Conservation (phyloP, 2,329 filamentous ascomycete genomes). For the Aspergillus sp. region DNA sequence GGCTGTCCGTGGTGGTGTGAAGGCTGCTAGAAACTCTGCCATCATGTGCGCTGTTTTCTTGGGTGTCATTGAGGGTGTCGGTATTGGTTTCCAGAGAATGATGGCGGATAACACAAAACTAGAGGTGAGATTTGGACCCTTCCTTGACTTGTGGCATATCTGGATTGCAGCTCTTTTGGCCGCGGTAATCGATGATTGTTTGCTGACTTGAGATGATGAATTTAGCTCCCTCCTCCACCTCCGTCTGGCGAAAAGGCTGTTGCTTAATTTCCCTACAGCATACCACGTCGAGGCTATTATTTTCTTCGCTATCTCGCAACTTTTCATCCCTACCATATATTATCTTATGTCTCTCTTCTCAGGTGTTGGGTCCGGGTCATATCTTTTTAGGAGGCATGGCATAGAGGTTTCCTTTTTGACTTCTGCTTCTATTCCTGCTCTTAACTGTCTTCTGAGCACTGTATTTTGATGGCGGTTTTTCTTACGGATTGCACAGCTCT, state of each 20-base stretch:
- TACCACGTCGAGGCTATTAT: background rate
- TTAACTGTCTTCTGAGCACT: constrained; percentile 20
- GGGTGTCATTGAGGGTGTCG: constrained; percentile 94
- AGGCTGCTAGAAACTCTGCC: constrained; percentile 88
- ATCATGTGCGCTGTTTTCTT: constrained; percentile 94
- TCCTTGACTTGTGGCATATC: background rate
- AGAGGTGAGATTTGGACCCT: constrained; percentile 52
- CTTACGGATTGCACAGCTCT: constrained; percentile 17
- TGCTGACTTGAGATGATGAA: background rate
- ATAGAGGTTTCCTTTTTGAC: constrained; percentile 26
- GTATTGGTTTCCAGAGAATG: constrained; percentile 92
- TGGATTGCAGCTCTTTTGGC: background rate
- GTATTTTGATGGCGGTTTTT: constrained; percentile 22
- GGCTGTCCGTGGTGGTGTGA: constrained; percentile 85
- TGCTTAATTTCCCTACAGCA: constrained; percentile 21
- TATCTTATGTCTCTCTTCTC: constrained; percentile 32
- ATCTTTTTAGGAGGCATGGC: constrained; percentile 28
- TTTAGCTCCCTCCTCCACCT: constrained; percentile 32
- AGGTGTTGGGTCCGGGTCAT: constrained; percentile 33
- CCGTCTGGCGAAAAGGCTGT: constrained; percentile 32
- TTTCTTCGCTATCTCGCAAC: constrained; percentile 2
- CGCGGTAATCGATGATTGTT: background rate
- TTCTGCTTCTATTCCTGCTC: constrained; percentile 23
- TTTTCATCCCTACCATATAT: constrained; percentile 12
- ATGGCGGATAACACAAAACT: constrained; percentile 84